These are phyloP conservation scores for Colletotrichum cereale DNA, from an alignment of 2,329 filamentous ascomycete species.

Conservation along the genomic window DNA sequence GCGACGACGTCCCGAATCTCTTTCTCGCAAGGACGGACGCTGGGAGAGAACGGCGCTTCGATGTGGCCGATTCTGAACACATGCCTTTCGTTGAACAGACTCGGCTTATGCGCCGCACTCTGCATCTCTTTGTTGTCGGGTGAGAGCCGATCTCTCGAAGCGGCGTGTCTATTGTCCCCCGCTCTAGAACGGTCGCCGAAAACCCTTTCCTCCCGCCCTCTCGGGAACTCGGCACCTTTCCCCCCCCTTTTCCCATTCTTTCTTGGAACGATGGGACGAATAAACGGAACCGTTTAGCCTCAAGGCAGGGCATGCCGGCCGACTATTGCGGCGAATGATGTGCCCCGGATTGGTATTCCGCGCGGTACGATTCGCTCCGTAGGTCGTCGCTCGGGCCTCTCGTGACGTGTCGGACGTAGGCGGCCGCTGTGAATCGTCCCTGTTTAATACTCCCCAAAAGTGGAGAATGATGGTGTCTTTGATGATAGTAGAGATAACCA, in stretches of 20 bases:
- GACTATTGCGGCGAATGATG: neutral
- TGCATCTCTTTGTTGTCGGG: neutral
- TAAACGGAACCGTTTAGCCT: neutral
- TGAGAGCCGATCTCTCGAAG: constrained; percentile 22
- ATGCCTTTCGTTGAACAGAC: neutral
- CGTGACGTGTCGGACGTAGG: neutral
- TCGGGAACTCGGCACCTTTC: neutral
- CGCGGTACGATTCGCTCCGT: neutral
- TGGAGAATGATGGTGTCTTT: neutral
- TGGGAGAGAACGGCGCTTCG: constrained; percentile 16
- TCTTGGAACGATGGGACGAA: neutral
- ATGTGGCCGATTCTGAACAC: neutral
- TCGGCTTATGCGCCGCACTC: neutral
- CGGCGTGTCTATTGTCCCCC: constrained; percentile 11
- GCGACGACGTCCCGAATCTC: neutral
- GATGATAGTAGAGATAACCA: neutral
- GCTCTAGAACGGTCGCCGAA: constrained; percentile 17
- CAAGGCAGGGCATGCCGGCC: neutral
- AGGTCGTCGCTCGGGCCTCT: neutral
- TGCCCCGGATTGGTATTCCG: neutral
- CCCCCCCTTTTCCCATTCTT: no score
- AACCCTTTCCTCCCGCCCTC: neutral
- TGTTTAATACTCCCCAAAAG: neutral
- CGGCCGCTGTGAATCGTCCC: neutral
- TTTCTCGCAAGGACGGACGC: neutral